Evolutionary conservation across 768 basidiomycete genomes (phyloP), one percentile per base, ranked within the genome.

Genomic region (Hebeloma cylindrosporum): DNA sequence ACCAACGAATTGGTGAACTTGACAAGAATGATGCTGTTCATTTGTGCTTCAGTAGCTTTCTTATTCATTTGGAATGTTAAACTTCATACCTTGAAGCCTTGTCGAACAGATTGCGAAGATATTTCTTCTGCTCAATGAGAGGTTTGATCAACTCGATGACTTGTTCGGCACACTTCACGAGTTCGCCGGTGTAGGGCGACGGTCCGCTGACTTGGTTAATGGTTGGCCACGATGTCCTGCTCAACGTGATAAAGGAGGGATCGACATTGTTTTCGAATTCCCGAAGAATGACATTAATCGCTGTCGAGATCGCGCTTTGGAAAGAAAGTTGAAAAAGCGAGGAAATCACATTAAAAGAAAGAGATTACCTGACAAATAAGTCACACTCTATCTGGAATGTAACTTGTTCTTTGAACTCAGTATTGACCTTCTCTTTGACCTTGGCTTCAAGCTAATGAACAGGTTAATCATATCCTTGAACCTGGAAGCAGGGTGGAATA

Each of bases 111-210:
- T 94, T 99, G 42, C 92, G 74, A 31, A 92, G 61, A 64, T 94
- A 98, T 60, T 92, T 96, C 77, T 96, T 96, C 58, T 93, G 89
- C 65, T 98, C 93, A 7, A 98, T 75, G 7, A 87, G 73, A 2
- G 86, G 84, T 48, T 86, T 84, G 40, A 95, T 79, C 9, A 75
- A 68, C 36, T 90, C 91, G 2, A 84, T 74, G 6, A 93, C 81
- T 58, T 84, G 79, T 53, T 91, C 88, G 18, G 87, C 74, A 0
- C 81, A 80, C 36, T 76, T 79, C 3, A 87, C 78, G 13, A 98
- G 68, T 38, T 95, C 93, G 4, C 71, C 71, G 3, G 90, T 77
- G 60, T 94, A 96, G 1, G 78, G 69, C 0, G 93, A 95, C 42
- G 85, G 85, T 0, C 92, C 89, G 47, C 83, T 88, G 56, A 99